A percentile compares a stretch with the other conserved stretches of the same genome.
phyloP scores from a whole-genome alignment of 495 filamentous ascomycete genomes.

The Daldinia childiae region DNA sequence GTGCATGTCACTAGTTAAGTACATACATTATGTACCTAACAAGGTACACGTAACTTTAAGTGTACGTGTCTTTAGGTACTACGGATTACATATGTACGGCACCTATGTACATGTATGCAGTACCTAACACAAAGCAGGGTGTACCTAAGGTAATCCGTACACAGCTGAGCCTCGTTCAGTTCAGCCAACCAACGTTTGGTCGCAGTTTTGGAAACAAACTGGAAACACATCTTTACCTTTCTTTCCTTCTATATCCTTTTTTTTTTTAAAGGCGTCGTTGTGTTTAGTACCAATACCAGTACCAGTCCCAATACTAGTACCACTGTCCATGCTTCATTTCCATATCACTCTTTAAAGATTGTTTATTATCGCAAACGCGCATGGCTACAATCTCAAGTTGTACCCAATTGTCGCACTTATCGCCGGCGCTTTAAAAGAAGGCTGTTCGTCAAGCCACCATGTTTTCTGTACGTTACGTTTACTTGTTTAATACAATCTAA shows the following conservation, averaged over 20 bases:
- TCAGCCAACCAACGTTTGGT: background rate
- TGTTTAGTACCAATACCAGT: too few species aligned
- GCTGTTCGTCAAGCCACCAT: conserved; percentile 46
- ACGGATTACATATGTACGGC: too few species aligned
- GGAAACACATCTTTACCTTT: background rate
- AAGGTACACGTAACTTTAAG: background rate
- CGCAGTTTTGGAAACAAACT: background rate
- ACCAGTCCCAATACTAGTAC: too few species aligned
- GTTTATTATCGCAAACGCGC: conserved; percentile 3
- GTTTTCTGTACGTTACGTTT: conserved; percentile 60
- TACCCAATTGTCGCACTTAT: conserved; percentile 22
- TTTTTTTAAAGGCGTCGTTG: background rate
- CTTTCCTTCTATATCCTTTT: too few species aligned
- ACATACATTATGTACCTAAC: background rate
- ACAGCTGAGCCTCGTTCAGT: background rate
- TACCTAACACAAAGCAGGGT: too few species aligned
- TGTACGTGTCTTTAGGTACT: background rate
- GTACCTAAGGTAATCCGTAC: background rate
- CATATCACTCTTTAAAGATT: background rate
- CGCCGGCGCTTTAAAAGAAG: conserved; percentile 13
- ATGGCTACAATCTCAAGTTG: conserved; percentile 26
- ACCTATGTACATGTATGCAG: background rate
- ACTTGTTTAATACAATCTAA: background rate
- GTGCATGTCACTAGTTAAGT: background rate
- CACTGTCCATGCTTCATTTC: background rate